A percentile compares a stretch with the other conserved stretches of the same genome.
These are phyloP conservation scores for Pythium graminicola DNA, from an alignment of 352 stramenopile species.

Conservation along the genomic window DNA sequence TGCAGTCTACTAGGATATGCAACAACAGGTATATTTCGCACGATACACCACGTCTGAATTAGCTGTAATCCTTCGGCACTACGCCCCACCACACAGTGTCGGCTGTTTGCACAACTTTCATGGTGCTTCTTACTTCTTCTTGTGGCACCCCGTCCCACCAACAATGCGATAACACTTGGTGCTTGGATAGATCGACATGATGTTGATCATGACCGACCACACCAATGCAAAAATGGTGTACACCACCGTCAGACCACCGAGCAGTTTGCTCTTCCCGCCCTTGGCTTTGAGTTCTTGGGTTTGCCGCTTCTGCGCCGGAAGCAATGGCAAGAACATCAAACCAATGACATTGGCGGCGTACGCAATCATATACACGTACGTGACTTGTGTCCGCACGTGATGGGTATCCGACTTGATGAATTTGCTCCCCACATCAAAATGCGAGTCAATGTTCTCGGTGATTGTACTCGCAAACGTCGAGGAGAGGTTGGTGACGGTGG, in stretches of 20 bases:
- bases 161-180: slow-evolving; percentile 32
- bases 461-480: slow-evolving; percentile 31
- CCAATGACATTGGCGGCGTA: slow-evolving; percentile 23
- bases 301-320: slow-evolving; percentile 30
- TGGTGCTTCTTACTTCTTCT: too few relatives aligned
- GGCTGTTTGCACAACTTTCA: too few relatives aligned
- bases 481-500: slow-evolving; percentile 31
- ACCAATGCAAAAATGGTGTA: slow-evolving; percentile 27
- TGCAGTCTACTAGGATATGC: too few relatives aligned
- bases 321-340: slow-evolving; percentile 22
- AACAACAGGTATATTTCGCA: too few relatives aligned
- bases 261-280: slow-evolving; percentile 20
- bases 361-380: slow-evolving; percentile 29
- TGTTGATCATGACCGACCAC: slow-evolving; percentile 29
- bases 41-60: too few relatives aligned
- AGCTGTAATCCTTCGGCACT: too few relatives aligned
- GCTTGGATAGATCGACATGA: slow-evolving; percentile 33
- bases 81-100: too few relatives aligned
- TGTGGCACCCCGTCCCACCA: slow-evolving; percentile 32
- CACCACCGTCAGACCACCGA: slow-evolving; percentile 23
- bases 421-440: slow-evolving; percentile 28
- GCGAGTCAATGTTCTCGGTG: slow-evolving; percentile 24
- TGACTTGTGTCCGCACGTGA: slow-evolving; percentile 28
- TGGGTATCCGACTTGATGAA: slow-evolving; percentile 27
- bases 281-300: slow-evolving; percentile 28